Percentiles rank a stretch among this genome's conserved stretches.
Conservation (phyloP, 352 stramenopile genomes). For the Phytophthora fragariae region DNA sequence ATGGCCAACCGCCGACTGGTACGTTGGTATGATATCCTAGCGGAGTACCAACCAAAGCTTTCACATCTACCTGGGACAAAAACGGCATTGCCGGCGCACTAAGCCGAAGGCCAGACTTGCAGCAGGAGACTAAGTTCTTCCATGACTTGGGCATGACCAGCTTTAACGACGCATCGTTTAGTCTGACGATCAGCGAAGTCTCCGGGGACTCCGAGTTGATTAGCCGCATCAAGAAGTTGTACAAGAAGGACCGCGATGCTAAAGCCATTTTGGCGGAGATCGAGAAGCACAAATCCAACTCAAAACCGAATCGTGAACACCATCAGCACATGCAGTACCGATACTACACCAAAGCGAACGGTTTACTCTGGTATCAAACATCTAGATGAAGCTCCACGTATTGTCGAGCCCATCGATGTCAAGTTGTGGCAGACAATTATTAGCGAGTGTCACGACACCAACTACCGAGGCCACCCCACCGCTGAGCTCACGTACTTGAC, state of each 20-base stretch:
- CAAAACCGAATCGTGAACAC: neutral
- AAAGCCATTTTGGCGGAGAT: neutral
- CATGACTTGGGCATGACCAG: constrained; percentile 22
- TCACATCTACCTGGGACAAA: constrained; percentile 31
- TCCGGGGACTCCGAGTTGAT: neutral
- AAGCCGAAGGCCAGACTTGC: constrained; percentile 10
- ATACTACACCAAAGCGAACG: neutral
- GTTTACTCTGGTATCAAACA: constrained; percentile 7
- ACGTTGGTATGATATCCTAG: constrained; percentile 19
- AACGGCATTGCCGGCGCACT: constrained; percentile 28
- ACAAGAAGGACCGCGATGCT: neutral
- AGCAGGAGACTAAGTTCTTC: constrained; percentile 24
- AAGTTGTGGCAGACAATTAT: constrained; percentile 13
- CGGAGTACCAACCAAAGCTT: constrained; percentile 20
- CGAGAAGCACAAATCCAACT: neutral
- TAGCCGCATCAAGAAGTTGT: constrained; percentile 1
- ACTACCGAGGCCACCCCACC: constrained; percentile 19
- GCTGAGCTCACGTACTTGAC: constrained; percentile 19
- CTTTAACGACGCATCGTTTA: constrained; percentile 11
- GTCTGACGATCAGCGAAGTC: constrained; percentile 1
- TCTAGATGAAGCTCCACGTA: constrained; percentile 5
- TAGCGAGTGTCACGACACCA: constrained; percentile 15
- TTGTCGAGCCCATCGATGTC: constrained; percentile 22
- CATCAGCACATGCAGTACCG: constrained; percentile 5
- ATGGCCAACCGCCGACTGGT: constrained; percentile 13